Evolutionary conservation across 2,329 filamentous ascomycete species (phyloP).

Genomic region (Xylariaceae sp.): DNA sequence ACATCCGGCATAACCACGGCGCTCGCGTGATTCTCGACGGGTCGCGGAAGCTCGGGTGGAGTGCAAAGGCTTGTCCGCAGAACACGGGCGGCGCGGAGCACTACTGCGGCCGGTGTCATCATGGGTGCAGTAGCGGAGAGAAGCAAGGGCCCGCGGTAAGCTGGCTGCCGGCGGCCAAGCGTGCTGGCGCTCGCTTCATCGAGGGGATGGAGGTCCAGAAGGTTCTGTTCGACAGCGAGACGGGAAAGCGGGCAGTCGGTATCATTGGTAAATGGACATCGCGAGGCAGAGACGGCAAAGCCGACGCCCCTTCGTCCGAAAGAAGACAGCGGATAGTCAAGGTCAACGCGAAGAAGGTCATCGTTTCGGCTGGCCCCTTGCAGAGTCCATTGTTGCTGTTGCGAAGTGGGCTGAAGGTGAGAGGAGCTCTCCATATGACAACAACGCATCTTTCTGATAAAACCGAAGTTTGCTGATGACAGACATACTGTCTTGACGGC

Average conservation of each 20-base stretch:
- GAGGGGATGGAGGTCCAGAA: slow-evolving; percentile 59
- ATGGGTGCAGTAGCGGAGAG: slow-evolving; percentile 45
- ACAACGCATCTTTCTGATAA: background rate
- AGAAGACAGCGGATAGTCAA: slow-evolving; percentile 55
- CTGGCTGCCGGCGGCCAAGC: slow-evolving; percentile 62
- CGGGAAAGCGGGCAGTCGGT: slow-evolving; percentile 56
- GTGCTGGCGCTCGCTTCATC: slow-evolving; percentile 60
- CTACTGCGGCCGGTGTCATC: slow-evolving; percentile 47
- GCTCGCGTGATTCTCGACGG: slow-evolving; percentile 61
- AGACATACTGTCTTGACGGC: too few relatives aligned
- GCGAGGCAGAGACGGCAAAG: slow-evolving; percentile 56
- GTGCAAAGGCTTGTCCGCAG: slow-evolving; percentile 57
- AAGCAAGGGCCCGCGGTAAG: slow-evolving; percentile 67
- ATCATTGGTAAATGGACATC: slow-evolving; percentile 71
- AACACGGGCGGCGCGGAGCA: slow-evolving; percentile 61
- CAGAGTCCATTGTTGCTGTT: slow-evolving; percentile 71
- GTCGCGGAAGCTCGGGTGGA: slow-evolving; percentile 58
- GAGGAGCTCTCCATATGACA: slow-evolving; percentile 19
- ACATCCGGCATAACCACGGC: slow-evolving; percentile 53
- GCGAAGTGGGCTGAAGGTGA: slow-evolving; percentile 68
- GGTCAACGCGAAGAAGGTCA: slow-evolving; percentile 73
- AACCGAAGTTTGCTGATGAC: background rate
- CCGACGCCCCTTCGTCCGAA: slow-evolving; percentile 44
- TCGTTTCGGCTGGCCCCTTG: slow-evolving; percentile 71
- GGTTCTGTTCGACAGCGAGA: slow-evolving; percentile 51